A percentile compares a stretch with the other conserved stretches of the same genome.
These are phyloP conservation scores for Berberis thunbergii DNA, from an alignment of 164 flowering plant genomes.

Conservation along the genomic window DNA sequence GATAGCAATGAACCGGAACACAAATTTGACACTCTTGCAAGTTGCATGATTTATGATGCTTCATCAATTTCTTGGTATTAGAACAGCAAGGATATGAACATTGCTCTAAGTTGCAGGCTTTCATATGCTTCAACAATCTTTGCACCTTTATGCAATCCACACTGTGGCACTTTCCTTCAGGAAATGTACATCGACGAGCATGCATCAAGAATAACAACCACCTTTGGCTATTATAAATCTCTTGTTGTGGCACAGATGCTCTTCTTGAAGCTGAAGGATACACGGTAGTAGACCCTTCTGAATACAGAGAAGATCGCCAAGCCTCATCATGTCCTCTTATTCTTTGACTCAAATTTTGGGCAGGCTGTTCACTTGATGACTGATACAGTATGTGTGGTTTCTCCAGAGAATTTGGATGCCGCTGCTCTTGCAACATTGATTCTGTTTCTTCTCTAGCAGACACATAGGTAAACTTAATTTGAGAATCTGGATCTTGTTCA, in stretches of 20 bases:
- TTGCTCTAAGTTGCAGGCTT: constrained; percentile 26
- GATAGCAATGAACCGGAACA: constrained; percentile 39
- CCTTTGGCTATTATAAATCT: constrained; percentile 40
- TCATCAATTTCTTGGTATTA: constrained; percentile 33
- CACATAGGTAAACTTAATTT: constrained; percentile 31
- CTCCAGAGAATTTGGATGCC: constrained; percentile 40
- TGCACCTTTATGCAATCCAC: constrained; percentile 42
- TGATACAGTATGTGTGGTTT: constrained; percentile 13
- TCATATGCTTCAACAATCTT: constrained; percentile 55
- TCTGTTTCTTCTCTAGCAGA: constrained; percentile 48
- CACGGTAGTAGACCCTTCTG: constrained; percentile 41
- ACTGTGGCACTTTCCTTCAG: constrained; percentile 68
- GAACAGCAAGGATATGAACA: constrained; percentile 68
- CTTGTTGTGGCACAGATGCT: constrained; percentile 20
- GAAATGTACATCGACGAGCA: constrained; percentile 68
- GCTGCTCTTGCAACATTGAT: constrained; percentile 33
- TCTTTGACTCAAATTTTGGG: constrained; percentile 57
- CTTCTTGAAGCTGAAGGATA: constrained; percentile 29
- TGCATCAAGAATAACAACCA: constrained; percentile 81
- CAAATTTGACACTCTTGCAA: constrained; percentile 71
- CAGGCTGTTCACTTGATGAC: constrained; percentile 42
- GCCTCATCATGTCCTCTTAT: constrained; percentile 61
- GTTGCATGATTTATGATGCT: constrained; percentile 46
- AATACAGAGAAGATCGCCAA: constrained; percentile 47
- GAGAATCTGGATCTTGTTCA: constrained; percentile 39